phyloP scores from a whole-genome alignment of 2,329 filamentous ascomycete species.

The Ascochyta koolunga region DNA sequence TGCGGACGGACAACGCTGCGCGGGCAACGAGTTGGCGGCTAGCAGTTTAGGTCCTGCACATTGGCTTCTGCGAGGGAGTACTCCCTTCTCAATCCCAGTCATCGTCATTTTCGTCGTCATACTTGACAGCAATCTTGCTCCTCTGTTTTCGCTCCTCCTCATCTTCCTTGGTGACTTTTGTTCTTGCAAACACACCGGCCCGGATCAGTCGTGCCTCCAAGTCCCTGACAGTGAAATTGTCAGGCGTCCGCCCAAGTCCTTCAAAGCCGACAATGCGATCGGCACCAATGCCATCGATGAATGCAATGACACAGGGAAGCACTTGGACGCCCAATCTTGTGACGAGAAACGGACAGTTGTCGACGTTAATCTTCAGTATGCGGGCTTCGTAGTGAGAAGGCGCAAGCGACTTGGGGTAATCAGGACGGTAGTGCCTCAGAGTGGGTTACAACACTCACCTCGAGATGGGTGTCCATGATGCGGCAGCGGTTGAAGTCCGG shows the following conservation, averaged over 20 bases:
- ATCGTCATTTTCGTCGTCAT: constrained; percentile 56
- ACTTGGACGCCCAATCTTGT: constrained; percentile 64
- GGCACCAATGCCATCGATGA: constrained; percentile 60
- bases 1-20: neutral
- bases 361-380: constrained; percentile 64
- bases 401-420: constrained; percentile 52
- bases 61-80: neutral
- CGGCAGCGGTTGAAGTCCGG: constrained; percentile 67
- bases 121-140: constrained; percentile 39
- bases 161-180: constrained; percentile 58
- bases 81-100: constrained; percentile 56
- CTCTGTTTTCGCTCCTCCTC: constrained; percentile 35
- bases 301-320: constrained; percentile 64
- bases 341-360: constrained; percentile 65
- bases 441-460: constrained; percentile 37
- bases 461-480: constrained; percentile 66
- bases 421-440: neutral
- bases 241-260: constrained; percentile 59
- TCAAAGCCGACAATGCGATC: constrained; percentile 66
- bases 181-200: constrained; percentile 59
- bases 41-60: neutral
- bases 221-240: constrained; percentile 61
- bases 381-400: constrained; percentile 64
- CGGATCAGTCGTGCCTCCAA: constrained; percentile 59
- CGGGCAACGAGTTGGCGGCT: neutral